Evolutionary conservation across 495 filamentous ascomycete genomes (phyloP).

Genomic region (Glutinoglossum americanum): DNA sequence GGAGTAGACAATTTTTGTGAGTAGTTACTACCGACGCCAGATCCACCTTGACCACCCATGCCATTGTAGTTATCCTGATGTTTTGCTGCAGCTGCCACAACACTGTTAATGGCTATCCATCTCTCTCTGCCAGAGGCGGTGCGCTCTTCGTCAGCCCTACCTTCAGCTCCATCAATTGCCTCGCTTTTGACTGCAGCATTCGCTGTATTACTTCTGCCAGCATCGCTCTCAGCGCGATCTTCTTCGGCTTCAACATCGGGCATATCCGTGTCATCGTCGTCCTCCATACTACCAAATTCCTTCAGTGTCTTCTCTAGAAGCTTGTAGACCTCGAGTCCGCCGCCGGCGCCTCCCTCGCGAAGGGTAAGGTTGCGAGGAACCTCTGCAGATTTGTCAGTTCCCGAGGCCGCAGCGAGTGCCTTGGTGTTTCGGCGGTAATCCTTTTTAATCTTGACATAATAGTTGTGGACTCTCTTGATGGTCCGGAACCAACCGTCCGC

Average conservation of each 20-base stretch:
- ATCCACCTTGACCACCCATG: neutral
- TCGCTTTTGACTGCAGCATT: slow-evolving; percentile 25
- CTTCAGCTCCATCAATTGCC: slow-evolving; percentile 13
- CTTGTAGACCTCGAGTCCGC: slow-evolving; percentile 54
- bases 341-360: slow-evolving; percentile 32
- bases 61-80: neutral
- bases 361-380: slow-evolving; percentile 16
- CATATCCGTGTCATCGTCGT: slow-evolving; percentile 12
- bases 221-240: neutral
- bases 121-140: slow-evolving; percentile 15
- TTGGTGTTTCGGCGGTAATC: slow-evolving; percentile 33
- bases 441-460: slow-evolving; percentile 40
- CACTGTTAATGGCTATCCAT: slow-evolving; percentile 17
- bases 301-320: slow-evolving; percentile 33
- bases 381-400: neutral
- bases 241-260: neutral
- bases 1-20: neutral
- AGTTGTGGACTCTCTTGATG: slow-evolving; percentile 43
- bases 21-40: neutral
- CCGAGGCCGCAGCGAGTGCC: slow-evolving; percentile 17
- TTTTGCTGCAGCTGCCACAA: neutral
- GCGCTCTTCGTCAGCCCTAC: slow-evolving; percentile 11
- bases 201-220: neutral
- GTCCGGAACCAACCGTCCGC: slow-evolving; percentile 47
- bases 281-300: slow-evolving; percentile 32